These are phyloP conservation scores for Camelina hispida DNA, from an alignment of 345 rosid species.

Conservation along the genomic window DNA sequence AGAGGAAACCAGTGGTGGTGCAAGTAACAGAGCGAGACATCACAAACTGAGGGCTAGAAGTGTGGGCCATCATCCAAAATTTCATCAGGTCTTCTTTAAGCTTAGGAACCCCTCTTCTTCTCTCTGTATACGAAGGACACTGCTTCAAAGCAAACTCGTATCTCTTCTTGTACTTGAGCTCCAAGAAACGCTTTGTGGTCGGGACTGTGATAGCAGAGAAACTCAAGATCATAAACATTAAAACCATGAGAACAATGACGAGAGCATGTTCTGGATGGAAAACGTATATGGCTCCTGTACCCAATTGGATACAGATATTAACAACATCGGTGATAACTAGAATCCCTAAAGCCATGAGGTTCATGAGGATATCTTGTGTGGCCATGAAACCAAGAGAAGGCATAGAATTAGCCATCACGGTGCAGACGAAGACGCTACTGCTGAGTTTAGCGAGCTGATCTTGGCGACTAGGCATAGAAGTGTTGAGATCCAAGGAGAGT, in stretches of 20 bases:
- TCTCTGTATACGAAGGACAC: constrained; percentile 45
- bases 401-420: constrained; percentile 78
- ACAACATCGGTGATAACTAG: constrained; percentile 69
- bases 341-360: constrained; percentile 69
- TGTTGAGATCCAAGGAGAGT: constrained; percentile 84
- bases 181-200: constrained; percentile 55
- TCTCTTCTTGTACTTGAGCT: constrained; percentile 63
- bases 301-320: constrained; percentile 74
- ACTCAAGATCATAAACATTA: constrained; percentile 58
- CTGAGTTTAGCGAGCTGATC: constrained; percentile 94
- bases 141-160: constrained; percentile 57
- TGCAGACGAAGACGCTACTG: constrained; percentile 72
- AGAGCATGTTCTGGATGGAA: constrained; percentile 69
- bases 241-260: constrained; percentile 61
- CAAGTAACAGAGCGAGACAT: constrained; percentile 81
- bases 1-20: constrained; percentile 77
- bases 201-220: constrained; percentile 70
- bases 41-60: constrained; percentile 85
- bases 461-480: constrained; percentile 76
- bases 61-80: constrained; percentile 92
- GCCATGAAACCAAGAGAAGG: constrained; percentile 86
- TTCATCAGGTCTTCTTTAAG: constrained; percentile 70
- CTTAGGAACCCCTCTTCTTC: constrained; percentile 35
- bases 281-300: constrained; percentile 74
- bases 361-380: constrained; percentile 56